Evolutionary conservation across 116 monocot genomes (phyloP), one percentile per base, ranked within the genome.

Genomic region (Papilionanthe hybrid): DNA sequence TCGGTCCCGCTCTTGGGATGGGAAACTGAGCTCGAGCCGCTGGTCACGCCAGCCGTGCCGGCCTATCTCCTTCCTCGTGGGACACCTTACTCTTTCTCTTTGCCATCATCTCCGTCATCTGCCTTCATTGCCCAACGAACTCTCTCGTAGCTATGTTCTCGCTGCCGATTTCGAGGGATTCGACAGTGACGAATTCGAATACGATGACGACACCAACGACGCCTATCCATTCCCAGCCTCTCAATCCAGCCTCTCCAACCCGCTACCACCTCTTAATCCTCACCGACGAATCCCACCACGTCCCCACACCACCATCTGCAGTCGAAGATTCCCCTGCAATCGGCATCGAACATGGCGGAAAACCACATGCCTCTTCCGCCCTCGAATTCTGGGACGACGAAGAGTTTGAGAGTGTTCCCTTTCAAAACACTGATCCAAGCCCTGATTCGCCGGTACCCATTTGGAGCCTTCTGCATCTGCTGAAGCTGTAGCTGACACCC

Each of bases 371-470:
- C 37, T 27, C 89, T 17, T 42, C 80, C 43, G 58, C 82, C 18
- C 79, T 82, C 47, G 94, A 91, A 55, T 81, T 87, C 27, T 94
- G 94, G 92, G 97, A 98, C 72, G 94, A 94, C 79, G 94, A 98
- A 58, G 94, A 98, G 80, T 98, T 98, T 86, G 97, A 98, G 76
- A 94, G 97, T 17, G 88, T 98, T 73, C 92, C 94, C 13, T 83
- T 72, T 55, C 66, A 69, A 27, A 85, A 83, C 6, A 56, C n/a
- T 1, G 41, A 29, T 37, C 55, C 79, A 4, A 77, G 58, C 71
- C 76, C 44, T 23, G 28, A 71, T 22, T 72, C 58, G 42, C 23
- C 53, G 53, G 60, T 22, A 42, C 63, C 19, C 73, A 63, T 25
- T n/a, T 60, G 37, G 56, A 73, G 65, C 80, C 78, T 7, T 32